Evolutionary conservation across 169 alveolate species (phyloP), one percentile per base, ranked within the genome.

Genomic region (Toxoplasma gondii): DNA sequence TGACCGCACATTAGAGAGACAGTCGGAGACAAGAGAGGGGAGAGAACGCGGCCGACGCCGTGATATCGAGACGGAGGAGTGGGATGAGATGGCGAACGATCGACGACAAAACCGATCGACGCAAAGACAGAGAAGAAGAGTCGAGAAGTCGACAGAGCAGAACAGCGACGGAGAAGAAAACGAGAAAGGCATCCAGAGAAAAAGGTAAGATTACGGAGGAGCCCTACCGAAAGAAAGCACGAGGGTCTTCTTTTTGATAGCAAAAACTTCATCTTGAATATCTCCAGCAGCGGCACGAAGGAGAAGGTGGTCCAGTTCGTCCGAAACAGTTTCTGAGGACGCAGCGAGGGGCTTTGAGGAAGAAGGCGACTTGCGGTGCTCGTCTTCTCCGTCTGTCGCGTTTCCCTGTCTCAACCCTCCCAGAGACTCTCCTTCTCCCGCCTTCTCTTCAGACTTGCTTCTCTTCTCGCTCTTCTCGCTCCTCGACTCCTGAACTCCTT

Each of bases 191-290:
- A 7, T 69, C 34, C 17, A 4, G 58, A 49, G 58, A 49, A 4
- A 49, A 49, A 49, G 58, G 12, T 49, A 49, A 12, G 58, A 49
- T 49, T 49, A 4, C 58, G 4, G 58, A 7, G 58, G 4, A 12
- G 58, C 58, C 86, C n/a, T n/a, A 78, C 86, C 86, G 86, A 78
- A 78, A 45, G 86, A 17, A 10, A 78, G n/a, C 27, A 78, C 86
- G 10, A 78, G 43, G n/a, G 86, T 78, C 24, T 78, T 78, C 86
- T 78, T 78, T n/a, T 78, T 78, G 5, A 78, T 19, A 4, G n/a
- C 86, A 27, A 64, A 64, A 4, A 64, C 34, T 27, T 64, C 74
- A 64, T 64, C 74, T 27, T 64, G 74, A 10, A 64, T 64, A 1
- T 64, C 74, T 4, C 74, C 74, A 1, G 74, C 74, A 1, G 74